Conservation (phyloP, 345 rosid genomes). For the Sonneratia caseolaris region DNA sequence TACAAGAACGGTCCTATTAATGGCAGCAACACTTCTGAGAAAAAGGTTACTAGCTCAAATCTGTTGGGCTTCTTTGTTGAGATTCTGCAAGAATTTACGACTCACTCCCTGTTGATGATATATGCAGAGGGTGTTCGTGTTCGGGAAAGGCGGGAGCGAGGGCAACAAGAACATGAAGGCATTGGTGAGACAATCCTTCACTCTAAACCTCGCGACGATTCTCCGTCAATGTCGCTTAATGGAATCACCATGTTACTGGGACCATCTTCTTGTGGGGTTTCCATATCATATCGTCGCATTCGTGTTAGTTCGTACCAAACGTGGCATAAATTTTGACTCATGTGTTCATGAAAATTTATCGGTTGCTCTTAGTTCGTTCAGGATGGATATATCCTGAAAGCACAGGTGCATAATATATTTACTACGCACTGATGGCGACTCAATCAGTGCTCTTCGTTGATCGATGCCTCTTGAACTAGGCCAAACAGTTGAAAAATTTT, state of each 20-base stretch:
- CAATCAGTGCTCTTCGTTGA: no score
- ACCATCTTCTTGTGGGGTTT: neutral
- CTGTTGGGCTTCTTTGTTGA: neutral
- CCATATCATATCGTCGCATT: neutral
- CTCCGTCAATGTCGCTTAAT: neutral
- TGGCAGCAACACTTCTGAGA: neutral
- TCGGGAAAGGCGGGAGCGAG: slow-evolving; percentile 83
- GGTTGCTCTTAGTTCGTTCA: neutral
- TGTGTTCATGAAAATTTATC: neutral
- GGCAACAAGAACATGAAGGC: slow-evolving; percentile 97
- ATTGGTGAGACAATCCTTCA: slow-evolving; percentile 40
- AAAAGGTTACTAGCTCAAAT: neutral
- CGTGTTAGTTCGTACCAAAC: no score
- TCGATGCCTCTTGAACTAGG: no score
- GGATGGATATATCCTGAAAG: neutral
- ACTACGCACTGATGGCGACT: no score
- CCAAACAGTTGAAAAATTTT: no score
- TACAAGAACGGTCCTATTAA: neutral
- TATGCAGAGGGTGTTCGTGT: slow-evolving; percentile 67
- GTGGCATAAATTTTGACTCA: no score
- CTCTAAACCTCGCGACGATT: neutral
- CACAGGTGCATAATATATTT: no score
- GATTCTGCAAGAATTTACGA: neutral
- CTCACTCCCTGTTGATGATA: neutral
- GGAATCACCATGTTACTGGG: neutral